phyloP scores from a whole-genome alignment of 805 yeast species.

The Monosporozyma unispora region DNA sequence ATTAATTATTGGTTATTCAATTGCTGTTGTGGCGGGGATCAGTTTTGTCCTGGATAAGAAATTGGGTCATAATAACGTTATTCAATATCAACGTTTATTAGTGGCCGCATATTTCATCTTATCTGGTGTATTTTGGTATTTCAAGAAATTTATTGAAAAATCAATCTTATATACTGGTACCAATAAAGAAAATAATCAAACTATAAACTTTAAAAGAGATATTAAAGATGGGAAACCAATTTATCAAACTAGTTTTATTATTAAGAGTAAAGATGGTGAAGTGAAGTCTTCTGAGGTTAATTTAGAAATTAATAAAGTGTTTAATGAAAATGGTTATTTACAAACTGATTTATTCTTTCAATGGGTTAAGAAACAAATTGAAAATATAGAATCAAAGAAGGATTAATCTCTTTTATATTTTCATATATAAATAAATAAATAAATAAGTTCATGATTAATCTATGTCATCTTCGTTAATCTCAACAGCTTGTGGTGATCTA shows the following conservation, averaged over 20 bases:
- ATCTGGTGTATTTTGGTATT: constrained; percentile 33
- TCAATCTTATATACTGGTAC: constrained; percentile 39
- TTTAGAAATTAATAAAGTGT: constrained; percentile 30
- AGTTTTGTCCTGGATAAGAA: constrained; percentile 46
- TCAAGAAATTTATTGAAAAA: constrained; percentile 33
- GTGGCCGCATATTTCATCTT: constrained; percentile 35
- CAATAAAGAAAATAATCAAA: constrained; percentile 19
- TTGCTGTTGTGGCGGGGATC: constrained; percentile 41
- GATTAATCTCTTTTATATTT: constrained; percentile 6
- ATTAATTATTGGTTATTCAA: constrained; percentile 41
- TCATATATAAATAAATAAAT: constrained; percentile 25
- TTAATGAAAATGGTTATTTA: constrained; percentile 36
- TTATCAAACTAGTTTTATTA: constrained; percentile 34
- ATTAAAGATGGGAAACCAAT: constrained; percentile 37
- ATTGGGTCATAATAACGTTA: constrained; percentile 35
- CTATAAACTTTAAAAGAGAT: constrained; percentile 25
- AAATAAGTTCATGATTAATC: constrained; percentile 1
- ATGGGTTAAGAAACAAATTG: constrained; percentile 31
- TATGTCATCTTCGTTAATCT: constrained; percentile 31
- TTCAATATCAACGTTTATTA: constrained; percentile 33
- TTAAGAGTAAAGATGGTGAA: constrained; percentile 10
- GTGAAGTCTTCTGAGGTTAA: constrained; percentile 11
- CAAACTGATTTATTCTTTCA: constrained; percentile 34
- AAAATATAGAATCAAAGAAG: constrained; percentile 31
- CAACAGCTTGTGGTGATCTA: constrained; percentile 44